These are phyloP conservation scores for Phoma sp. DNA, from an alignment of 2,329 filamentous ascomycete species.

Conservation along the genomic window DNA sequence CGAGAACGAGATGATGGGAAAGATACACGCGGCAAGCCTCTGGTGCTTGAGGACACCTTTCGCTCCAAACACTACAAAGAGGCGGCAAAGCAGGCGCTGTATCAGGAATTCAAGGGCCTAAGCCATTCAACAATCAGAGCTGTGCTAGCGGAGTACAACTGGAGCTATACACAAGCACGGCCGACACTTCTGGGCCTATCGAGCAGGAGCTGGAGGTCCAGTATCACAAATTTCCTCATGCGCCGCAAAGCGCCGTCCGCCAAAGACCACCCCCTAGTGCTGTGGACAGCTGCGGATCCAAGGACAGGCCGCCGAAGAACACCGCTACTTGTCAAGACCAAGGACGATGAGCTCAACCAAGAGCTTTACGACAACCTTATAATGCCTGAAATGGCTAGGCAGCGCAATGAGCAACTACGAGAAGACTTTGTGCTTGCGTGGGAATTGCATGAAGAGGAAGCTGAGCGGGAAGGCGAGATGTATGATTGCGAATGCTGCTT, in stretches of 20 bases:
- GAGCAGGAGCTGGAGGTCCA: slow-evolving; percentile 78
- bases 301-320: slow-evolving; percentile 61
- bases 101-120: slow-evolving; percentile 77
- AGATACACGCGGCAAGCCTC: slow-evolving; percentile 42
- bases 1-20: slow-evolving; percentile 37
- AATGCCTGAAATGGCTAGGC: slow-evolving; percentile 49
- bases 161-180: slow-evolving; percentile 75
- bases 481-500: slow-evolving; percentile 83
- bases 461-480: slow-evolving; percentile 54
- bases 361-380: slow-evolving; percentile 57
- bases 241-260: slow-evolving; percentile 64
- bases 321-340: slow-evolving; percentile 70
- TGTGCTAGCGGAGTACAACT: slow-evolving; percentile 80
- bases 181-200: slow-evolving; percentile 72
- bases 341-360: slow-evolving; percentile 61
- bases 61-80: slow-evolving; percentile 70
- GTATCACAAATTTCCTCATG: slow-evolving; percentile 73
- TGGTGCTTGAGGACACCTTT: slow-evolving; percentile 70
- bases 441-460: slow-evolving; percentile 57
- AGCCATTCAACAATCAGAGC: slow-evolving; percentile 76
- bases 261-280: slow-evolving; percentile 66
- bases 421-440: slow-evolving; percentile 52
- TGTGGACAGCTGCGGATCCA: slow-evolving; percentile 64
- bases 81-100: slow-evolving; percentile 71
- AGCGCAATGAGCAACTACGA: slow-evolving; percentile 48